Evolutionary conservation across 2,329 filamentous ascomycete genomes (phyloP), one percentile per base, ranked within the genome.

Genomic region (Nannizzia gypsea): DNA sequence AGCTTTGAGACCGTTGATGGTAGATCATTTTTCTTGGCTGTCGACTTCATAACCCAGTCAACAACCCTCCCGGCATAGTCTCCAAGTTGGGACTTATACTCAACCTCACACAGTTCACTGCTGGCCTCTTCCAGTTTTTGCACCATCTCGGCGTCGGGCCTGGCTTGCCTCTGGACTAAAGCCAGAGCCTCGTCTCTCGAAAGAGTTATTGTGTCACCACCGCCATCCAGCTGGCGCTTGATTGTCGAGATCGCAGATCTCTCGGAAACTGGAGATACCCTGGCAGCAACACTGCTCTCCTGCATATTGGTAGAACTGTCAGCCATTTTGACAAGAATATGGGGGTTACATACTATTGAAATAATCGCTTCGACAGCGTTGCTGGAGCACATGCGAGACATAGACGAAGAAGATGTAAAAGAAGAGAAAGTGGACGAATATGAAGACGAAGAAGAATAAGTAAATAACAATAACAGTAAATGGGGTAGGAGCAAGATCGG

Each of bases 141-240:
- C n/a, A 20, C 42, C 42, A 3, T 22, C 5, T 8, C 2, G n/a
- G 6, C 15, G 17, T 50, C 20, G 22, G 4, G 13, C 20, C n/a
- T 26, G 20, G n/a, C 4, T 50, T 26, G 44, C 20, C 20, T 50
- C 20, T 6, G 20, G n/a, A 26, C 20, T 26, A 50, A 26, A 8
- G 78, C 76, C 74, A 84, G 81, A 3, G 93, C 93, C 58, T 97
- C 90, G 11, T 92, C 89, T 75, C 95, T 95, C 66, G 83, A 81
- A 64, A 93, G 86, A 8, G 88, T 95, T 69, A 99, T 96, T 57
- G 91, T 82, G 44, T 26, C 44, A 50, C 44, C 52, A 87, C 83
- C 78, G 96, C 89, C 69, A 88, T 84, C 93, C 93, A 99, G 77
- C 90, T 96, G 66, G 88, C 44, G 20, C 5, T 50, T 28, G 3